phyloP scores from a whole-genome alignment of 176 grass and related monocot species.

The Lolium perenne region DNA sequence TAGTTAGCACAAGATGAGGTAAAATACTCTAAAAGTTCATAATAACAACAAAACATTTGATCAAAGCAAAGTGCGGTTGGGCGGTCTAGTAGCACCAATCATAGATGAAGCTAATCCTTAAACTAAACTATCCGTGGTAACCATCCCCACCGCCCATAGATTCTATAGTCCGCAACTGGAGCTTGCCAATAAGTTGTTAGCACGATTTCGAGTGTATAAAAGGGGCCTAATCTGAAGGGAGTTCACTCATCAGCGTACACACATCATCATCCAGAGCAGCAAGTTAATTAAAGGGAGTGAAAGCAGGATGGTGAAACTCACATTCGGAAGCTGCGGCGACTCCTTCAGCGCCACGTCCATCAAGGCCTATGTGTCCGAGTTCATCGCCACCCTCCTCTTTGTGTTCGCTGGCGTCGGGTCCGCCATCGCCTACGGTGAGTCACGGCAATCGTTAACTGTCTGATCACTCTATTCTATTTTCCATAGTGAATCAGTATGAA shows the following conservation, averaged over 20 bases:
- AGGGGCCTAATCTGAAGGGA: conserved; percentile 4
- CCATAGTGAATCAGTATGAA: not conserved
- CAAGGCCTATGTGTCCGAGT: conserved; percentile 88
- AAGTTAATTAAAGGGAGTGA: conserved; percentile 2
- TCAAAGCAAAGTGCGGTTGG: conserved; percentile 67
- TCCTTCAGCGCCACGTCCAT: conserved; percentile 73
- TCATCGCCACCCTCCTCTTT: conserved; percentile 96
- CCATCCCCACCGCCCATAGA: conserved; percentile 57
- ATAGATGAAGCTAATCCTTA: conserved; percentile 38
- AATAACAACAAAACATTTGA: conserved; percentile 40
- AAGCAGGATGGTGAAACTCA: conserved; percentile 84
- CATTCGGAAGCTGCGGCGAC: conserved; percentile 74
- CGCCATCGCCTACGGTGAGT: conserved; percentile 77
- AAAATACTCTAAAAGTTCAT: conserved; percentile 37
- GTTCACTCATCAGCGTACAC: conserved; percentile 28
- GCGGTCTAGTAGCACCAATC: conserved; percentile 50
- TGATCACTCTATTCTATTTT: no score
- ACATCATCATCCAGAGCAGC: not conserved
- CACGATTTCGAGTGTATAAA: conserved; percentile 57
- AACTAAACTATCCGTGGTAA: conserved; percentile 34
- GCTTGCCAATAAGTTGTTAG: conserved; percentile 28
- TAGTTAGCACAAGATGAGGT: conserved; percentile 5
- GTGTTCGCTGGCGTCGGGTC: conserved; percentile 97
- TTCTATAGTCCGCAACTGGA: conserved; percentile 59
- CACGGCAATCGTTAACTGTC: not conserved